Evolutionary conservation across 2,329 filamentous ascomycete species (phyloP), one percentile per base, ranked within the genome.

Genomic region (Colletotrichum siamense): DNA sequence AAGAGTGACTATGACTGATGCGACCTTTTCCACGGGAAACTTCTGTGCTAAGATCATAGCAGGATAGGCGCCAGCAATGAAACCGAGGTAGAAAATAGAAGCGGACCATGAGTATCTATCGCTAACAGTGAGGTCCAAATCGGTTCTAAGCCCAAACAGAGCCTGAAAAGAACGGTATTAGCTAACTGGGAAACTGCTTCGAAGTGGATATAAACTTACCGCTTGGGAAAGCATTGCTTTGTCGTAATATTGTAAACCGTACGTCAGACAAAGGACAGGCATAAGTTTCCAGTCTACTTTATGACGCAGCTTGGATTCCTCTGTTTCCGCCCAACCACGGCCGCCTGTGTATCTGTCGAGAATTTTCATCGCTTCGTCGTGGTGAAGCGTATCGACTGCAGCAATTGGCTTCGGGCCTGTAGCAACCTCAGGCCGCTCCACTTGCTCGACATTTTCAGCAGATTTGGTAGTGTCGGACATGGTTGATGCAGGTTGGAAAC

Each of bases 231-330:
- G 59, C 67, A 75, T 71, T 18, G 67, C 68, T 34, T 75, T 75
- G 32, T 83, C 82, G 64, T 82, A 83, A 67, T 81, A 83, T 69
- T 84, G 82, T 8, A 83, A 65, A 2, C 81, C 81, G 67, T 83
- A 83, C 3, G 82, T 83, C 30, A 81, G 78, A 49, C 80, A 81
- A 16, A 82, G 77, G 18, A 90, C 83, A 1, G 88, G 86, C 82
- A 89, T 84, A 1, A 89, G 80, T 32, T 82, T 82, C 78, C 83
- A 83, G 78, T 89, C 87, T 44, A 88, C 83, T 73, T 85, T 87
- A 28, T 83, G 82, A 6, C 84, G 79, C 7, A 89, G 78, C 52
- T 80, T 85, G 65, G 85, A 86, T 78, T 88, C 86, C 75, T 88
- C 87, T 13, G 81, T 78, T 0, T 83, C 80, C 0, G 84, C 85